Percentiles rank a stretch among this genome's conserved stretches.
Conservation (phyloP, 75 land plant species). For the Cunninghamia lanceolata region DNA sequence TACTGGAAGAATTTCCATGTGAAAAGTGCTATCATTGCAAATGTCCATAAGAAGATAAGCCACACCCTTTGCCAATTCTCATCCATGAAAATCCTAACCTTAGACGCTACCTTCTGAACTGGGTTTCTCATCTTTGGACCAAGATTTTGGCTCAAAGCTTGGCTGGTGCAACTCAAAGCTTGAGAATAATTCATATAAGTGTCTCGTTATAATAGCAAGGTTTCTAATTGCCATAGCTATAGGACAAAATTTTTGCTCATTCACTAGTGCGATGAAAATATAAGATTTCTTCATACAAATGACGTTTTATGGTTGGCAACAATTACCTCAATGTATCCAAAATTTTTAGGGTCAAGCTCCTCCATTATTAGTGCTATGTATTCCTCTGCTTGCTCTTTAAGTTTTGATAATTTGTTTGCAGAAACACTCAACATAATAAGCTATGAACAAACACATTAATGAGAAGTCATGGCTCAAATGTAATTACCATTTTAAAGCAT, state of each 20-base stretch:
- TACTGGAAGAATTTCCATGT: too few relatives aligned
- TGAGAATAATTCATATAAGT: conserved; percentile 77
- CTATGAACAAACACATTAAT: conserved; percentile 14
- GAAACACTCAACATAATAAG: conserved; percentile 83
- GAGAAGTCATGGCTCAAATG: not conserved
- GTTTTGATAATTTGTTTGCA: conserved; percentile 74
- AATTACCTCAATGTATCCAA: conserved; percentile 86
- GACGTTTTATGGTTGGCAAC: not conserved
- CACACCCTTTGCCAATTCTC: conserved; percentile 87
- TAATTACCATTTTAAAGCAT: not conserved
- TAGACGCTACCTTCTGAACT: conserved; percentile 27
- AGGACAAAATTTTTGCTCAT: not conserved
- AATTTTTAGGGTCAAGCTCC: conserved; percentile 74
- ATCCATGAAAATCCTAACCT: conserved; percentile 44
- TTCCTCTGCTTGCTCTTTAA: conserved; percentile 85
- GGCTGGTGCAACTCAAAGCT: conserved; percentile 70
- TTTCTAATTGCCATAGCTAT: conserved; percentile 86
- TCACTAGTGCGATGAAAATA: not conserved
- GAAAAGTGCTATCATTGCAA: conserved; percentile 60
- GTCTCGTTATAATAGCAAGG: conserved; percentile 67
- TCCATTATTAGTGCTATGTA: conserved; percentile 91
- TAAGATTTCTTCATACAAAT: not conserved
- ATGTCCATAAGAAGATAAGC: conserved; percentile 64
- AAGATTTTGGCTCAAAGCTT: conserved; percentile 65
- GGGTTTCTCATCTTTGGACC: too few relatives aligned